Conservation (phyloP, 1,139 yeast species). For the Nakaseomyces glabratus region DNA sequence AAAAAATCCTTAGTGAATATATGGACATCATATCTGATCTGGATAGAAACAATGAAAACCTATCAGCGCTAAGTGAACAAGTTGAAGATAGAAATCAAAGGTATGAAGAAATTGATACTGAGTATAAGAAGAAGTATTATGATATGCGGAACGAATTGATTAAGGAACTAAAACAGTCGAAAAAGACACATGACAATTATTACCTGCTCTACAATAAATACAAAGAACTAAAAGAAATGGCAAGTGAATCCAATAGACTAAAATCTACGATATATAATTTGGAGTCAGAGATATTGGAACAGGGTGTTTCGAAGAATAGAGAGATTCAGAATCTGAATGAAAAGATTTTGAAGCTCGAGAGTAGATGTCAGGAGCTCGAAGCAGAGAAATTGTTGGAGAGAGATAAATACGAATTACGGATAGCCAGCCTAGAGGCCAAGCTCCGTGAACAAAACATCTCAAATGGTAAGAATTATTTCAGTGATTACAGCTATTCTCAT, state of each 20-base stretch:
- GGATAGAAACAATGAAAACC: constrained; percentile 24
- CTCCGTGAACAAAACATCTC: constrained; percentile 5
- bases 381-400: constrained; percentile 14
- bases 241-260: constrained; percentile 8
- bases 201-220: constrained; percentile 38
- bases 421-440: constrained; percentile 14
- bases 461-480: constrained; percentile 5
- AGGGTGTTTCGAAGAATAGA: constrained; percentile 13
- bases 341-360: constrained; percentile 20
- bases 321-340: constrained; percentile 23
- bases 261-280: constrained; percentile 11
- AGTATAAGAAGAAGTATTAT: constrained; percentile 32
- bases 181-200: constrained; percentile 33
- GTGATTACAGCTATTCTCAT: constrained; percentile 6
- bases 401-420: constrained; percentile 17
- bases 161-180: constrained; percentile 29
- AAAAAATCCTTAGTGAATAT: constrained; percentile 19
- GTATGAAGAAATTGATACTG: constrained; percentile 17
- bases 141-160: constrained; percentile 32
- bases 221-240: constrained; percentile 30
- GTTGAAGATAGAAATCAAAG: constrained; percentile 18
- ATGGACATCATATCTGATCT: constrained; percentile 18
- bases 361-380: constrained; percentile 17
- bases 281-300: constrained; percentile 5
- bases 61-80: constrained; percentile 19